Evolutionary conservation across 208 protist genomes (phyloP).

Genomic region (Leishmania amazonensis): DNA sequence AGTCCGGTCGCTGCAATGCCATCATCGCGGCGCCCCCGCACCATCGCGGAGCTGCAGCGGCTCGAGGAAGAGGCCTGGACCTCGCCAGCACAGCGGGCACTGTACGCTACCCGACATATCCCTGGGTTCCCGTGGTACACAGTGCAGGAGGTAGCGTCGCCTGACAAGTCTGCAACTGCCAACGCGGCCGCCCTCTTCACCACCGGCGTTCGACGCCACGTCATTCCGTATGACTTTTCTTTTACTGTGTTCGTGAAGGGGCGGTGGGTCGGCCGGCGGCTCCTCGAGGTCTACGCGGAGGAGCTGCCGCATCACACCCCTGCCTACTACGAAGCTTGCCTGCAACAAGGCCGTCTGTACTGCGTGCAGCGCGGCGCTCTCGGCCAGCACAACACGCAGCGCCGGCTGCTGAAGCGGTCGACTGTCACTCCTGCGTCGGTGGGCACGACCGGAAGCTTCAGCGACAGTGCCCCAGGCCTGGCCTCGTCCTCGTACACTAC

Average conservation of each 20-base stretch:
- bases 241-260: conserved; percentile 94
- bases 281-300: conserved; percentile 89
- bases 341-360: conserved; percentile 73
- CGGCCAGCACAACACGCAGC: conserved; percentile 39
- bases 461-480: neutral
- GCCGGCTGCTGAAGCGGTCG: conserved; percentile 48
- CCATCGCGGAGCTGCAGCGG: conserved; percentile 25
- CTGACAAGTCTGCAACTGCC: neutral
- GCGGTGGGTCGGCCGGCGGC: conserved; percentile 84
- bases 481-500: neutral
- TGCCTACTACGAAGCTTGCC: conserved; percentile 85
- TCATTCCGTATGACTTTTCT: conserved; percentile 90
- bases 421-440: neutral
- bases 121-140: conserved; percentile 86
- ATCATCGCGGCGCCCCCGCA: neutral
- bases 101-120: conserved; percentile 66
- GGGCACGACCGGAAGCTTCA: neutral
- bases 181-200: conserved; percentile 4
- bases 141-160: conserved; percentile 14
- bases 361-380: conserved; percentile 24
- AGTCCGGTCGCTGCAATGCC: neutral
- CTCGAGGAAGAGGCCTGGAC: conserved; percentile 71
- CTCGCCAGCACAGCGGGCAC: conserved; percentile 21
- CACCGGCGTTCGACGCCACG: conserved; percentile 51
- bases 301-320: conserved; percentile 88